Conservation (phyloP, 352 stramenopile genomes). For the Globisporangium acanthophoron region DNA sequence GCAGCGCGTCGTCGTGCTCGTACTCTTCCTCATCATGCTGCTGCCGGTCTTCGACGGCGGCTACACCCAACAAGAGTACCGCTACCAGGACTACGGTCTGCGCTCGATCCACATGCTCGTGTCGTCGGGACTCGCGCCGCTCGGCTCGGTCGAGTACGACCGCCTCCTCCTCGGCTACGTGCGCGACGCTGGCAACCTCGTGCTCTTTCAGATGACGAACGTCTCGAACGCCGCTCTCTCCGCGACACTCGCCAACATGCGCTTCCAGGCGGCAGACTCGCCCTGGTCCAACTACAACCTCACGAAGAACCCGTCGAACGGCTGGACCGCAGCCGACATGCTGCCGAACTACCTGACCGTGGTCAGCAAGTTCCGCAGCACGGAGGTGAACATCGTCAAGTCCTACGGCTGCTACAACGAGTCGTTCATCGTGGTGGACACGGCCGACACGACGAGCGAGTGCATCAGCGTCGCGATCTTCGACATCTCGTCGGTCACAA, state of each 20-base stretch:
- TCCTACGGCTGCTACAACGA: slow-evolving; percentile 71
- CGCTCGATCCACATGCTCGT: slow-evolving; percentile 68
- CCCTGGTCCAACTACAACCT: slow-evolving; percentile 39
- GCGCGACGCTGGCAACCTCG: slow-evolving; percentile 43
- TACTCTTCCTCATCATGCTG: slow-evolving; percentile 87
- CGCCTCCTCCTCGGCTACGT: slow-evolving; percentile 65
- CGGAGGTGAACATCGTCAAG: slow-evolving; percentile 72
- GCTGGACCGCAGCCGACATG: slow-evolving; percentile 35
- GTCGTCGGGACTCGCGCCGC: slow-evolving; percentile 34
- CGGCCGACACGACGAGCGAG: slow-evolving; percentile 33
- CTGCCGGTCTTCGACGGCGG: slow-evolving; percentile 84
- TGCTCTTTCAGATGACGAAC: slow-evolving; percentile 59
- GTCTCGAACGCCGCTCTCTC: slow-evolving; percentile 30
- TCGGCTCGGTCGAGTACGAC: slow-evolving; percentile 39
- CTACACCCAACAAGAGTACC: slow-evolving; percentile 71
- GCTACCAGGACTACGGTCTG: slow-evolving; percentile 83
- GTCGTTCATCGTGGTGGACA: slow-evolving; percentile 53
- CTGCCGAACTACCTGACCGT: slow-evolving; percentile 37
- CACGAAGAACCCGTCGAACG: slow-evolving; percentile 51
- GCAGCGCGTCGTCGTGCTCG: slow-evolving; percentile 83
- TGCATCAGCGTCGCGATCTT: slow-evolving; percentile 83
- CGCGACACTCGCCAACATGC: slow-evolving; percentile 27
- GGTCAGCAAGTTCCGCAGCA: slow-evolving; percentile 31
- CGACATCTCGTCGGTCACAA: slow-evolving; percentile 56
- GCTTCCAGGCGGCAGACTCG: slow-evolving; percentile 39